Base-by-base conservation (phyloP, 768 basidiomycete genomes). In the Tricholoma bakamatsutake region DNA sequence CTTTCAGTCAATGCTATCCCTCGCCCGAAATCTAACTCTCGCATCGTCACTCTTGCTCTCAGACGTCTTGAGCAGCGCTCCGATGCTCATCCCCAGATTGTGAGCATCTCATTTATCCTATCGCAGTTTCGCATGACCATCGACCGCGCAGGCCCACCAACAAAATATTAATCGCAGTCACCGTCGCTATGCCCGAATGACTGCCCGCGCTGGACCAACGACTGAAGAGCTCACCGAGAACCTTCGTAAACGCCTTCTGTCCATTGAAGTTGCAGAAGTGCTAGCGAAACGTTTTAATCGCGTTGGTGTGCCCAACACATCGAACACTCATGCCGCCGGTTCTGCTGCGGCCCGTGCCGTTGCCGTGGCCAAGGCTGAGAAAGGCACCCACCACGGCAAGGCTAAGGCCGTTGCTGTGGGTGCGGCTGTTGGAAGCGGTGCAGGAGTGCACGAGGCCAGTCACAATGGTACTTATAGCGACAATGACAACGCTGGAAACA, bases 181-280 rank as follows among this genome's bases (percentile, higher is more conserved):
- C 53, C 77, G 75, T 55, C 85, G 88, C 52, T 76, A 83, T 50
- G 86, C 88, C 7, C 82, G 78, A 49, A 87, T 90, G 83, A 81
- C 80, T 4, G 82, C 85, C 12, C 80, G 78, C 37, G 70, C 71
- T 18, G 76, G 65, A 7, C 85, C 84, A 5, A 73, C 79, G 18
- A 71, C 71, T 12, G 71, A 73, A 24, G 72, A 76, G 13, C 76
- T 88, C 51, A 68, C 72, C 37, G 70, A 68, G 18, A 76, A 73
- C 56, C 65, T 84, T 52, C 67, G 73, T 55, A 81, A 78, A 64
- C 80, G 82, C 43, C 58, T 82, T 55, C 69, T 74, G 53, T 56
- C 76, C 15, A 57, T 76, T 5, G 73, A 73, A 34, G 73, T 61
- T 21, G 58, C 63, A 42, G 65, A 63, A 51, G 69, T 64, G 7